phyloP scores from a whole-genome alignment of 768 basidiomycete genomes.

The Astraeus odoratus region DNA sequence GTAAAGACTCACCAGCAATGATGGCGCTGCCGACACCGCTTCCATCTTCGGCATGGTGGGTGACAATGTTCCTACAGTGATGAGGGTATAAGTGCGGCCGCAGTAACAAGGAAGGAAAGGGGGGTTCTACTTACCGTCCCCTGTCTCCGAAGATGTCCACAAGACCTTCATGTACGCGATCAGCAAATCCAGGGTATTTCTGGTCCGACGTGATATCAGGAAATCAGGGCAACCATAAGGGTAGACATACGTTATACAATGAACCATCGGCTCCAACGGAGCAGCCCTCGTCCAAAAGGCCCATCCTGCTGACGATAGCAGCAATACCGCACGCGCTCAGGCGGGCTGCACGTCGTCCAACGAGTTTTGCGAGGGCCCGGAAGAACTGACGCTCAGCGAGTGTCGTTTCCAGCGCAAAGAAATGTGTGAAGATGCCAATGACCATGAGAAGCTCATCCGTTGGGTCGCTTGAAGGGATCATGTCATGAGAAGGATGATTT shows the following conservation, averaged over 20 bases:
- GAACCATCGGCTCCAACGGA: constrained; percentile 88
- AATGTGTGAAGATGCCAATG: constrained; percentile 95
- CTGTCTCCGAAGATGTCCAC: constrained; percentile 95
- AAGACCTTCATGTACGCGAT: constrained; percentile 87
- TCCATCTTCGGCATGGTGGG: constrained; percentile 39
- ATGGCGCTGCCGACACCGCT: constrained; percentile 96
- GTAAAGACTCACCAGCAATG: constrained; percentile 61
- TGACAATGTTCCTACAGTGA: constrained; percentile 41
- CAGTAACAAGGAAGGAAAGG: constrained; percentile 38
- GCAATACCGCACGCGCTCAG: constrained; percentile 95
- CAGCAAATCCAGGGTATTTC: constrained; percentile 97
- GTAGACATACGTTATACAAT: constrained; percentile 75
- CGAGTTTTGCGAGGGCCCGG: constrained; percentile 84
- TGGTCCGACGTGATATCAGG: constrained; percentile 23
- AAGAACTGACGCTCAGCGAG: constrained; percentile 96
- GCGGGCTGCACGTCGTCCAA: constrained; percentile 84
- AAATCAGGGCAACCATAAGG: neutral
- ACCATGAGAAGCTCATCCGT: constrained; percentile 97
- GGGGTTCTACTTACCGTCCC: constrained; percentile 57
- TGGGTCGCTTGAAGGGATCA: constrained; percentile 59
- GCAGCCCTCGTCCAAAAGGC: constrained; percentile 86
- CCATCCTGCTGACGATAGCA: constrained; percentile 92
- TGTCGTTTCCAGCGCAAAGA: constrained; percentile 95
- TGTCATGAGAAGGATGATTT: neutral
- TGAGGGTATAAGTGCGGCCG: constrained; percentile 39